phyloP scores from a whole-genome alignment of 2,329 filamentous ascomycete species.

The Gnomoniopsis smithogilvyi region DNA sequence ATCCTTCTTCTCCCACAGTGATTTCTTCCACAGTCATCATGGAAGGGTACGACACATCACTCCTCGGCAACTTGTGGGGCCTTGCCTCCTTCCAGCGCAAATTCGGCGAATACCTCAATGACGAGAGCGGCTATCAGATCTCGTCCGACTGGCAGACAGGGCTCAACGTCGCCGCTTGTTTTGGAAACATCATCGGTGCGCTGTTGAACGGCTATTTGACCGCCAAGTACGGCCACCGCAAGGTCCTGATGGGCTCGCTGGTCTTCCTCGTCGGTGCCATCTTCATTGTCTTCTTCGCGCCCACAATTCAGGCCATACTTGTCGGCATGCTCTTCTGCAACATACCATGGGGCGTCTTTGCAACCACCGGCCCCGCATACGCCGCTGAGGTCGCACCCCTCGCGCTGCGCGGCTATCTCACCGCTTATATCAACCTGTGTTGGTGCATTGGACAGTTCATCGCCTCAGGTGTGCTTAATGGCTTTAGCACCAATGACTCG shows the following conservation, averaged over 20 bases:
- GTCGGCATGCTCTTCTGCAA: constrained; percentile 45
- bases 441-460: constrained; percentile 26
- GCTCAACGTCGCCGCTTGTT: constrained; percentile 34
- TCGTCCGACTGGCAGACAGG: constrained; percentile 49
- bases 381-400: constrained; percentile 27
- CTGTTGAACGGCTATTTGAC: constrained; percentile 41
- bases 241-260: constrained; percentile 40
- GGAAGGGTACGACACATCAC: constrained; percentile 48
- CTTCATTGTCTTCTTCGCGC: constrained; percentile 48
- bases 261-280: constrained; percentile 39
- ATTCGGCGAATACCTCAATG: constrained; percentile 35
- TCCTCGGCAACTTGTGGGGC: constrained; percentile 44
- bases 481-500: constrained; percentile 20
- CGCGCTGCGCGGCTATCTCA: constrained; percentile 25
- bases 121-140: constrained; percentile 41
- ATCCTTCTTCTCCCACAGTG: constrained; percentile 20
- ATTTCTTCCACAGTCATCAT: constrained; percentile 47
- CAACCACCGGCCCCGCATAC: constrained; percentile 37
- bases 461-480: constrained; percentile 22
- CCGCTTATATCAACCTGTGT: constrained; percentile 25
- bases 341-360: constrained; percentile 44
- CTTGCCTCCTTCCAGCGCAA: constrained; percentile 36
- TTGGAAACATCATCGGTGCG: constrained; percentile 36
- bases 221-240: constrained; percentile 39
- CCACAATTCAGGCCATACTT: constrained; percentile 38